Evolutionary conservation across 108 stramenopile genomes (phyloP).

Genomic region (Schizochytrium sp.): DNA sequence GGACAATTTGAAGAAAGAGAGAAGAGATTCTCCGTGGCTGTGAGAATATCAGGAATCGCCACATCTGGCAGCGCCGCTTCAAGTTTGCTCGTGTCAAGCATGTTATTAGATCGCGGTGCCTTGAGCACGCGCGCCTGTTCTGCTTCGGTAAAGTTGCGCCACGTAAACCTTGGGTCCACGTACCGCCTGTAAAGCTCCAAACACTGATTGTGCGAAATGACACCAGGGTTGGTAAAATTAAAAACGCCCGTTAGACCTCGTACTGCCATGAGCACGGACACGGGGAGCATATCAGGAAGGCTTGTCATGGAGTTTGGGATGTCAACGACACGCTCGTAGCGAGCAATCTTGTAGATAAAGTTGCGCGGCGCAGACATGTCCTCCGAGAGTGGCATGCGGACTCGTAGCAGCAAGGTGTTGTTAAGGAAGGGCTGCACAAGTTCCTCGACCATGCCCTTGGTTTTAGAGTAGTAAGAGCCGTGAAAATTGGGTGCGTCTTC

Average conservation of each 20-base stretch:
- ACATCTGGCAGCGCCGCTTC: constrained; percentile 79
- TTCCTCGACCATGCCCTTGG: constrained; percentile 96
- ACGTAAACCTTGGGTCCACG: constrained; percentile 93
- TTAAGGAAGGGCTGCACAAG: constrained; percentile 66
- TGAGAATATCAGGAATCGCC: constrained; percentile 77
- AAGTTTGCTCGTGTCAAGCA: constrained; percentile 89
- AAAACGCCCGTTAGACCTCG: constrained; percentile 80
- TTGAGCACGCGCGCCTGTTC: constrained; percentile 80
- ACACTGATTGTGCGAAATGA: constrained; percentile 97
- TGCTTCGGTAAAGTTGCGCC: constrained; percentile 87
- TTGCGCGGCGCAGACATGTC: constrained; percentile 81
- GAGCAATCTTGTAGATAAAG: constrained; percentile 98
- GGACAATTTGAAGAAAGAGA: constrained; percentile 17
- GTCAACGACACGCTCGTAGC: constrained; percentile 78
- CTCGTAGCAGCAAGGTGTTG: constrained; percentile 71
- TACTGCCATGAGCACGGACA: constrained; percentile 78
- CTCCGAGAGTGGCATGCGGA: constrained; percentile 97
- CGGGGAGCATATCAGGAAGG: constrained; percentile 89
- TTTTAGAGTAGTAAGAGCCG: constrained; percentile 94
- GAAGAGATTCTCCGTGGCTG: constrained; percentile 78
- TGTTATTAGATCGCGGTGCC: constrained; percentile 93
- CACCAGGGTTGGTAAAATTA: constrained; percentile 99
- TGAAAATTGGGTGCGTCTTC: constrained; percentile 89
- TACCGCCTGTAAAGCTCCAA: constrained; percentile 92
- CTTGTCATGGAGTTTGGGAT: constrained; percentile 99